Evolutionary conservation across 2,329 filamentous ascomycete genomes (phyloP).

Genomic region (Elsinoe batatas): DNA sequence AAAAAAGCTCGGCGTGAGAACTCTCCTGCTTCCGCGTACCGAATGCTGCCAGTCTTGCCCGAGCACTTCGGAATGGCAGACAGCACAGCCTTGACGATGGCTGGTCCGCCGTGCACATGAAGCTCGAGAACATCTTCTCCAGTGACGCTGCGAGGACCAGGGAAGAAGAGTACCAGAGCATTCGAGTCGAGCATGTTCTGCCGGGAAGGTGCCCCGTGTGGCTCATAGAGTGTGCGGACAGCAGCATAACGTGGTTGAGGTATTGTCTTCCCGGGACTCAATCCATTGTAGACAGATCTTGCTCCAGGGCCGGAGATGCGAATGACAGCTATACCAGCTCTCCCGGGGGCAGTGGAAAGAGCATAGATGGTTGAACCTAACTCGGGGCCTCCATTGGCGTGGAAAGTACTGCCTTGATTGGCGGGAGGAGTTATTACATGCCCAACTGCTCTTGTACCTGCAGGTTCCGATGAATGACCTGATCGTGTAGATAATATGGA

Average conservation of each 20-base stretch:
- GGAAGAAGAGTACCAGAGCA: constrained; percentile 75
- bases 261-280: constrained; percentile 47
- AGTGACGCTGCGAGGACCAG: constrained; percentile 70
- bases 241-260: constrained; percentile 56
- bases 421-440: neutral
- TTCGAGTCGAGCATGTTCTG: constrained; percentile 58
- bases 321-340: constrained; percentile 83
- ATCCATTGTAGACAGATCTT: constrained; percentile 51
- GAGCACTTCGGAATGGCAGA: constrained; percentile 56
- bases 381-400: neutral
- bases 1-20: constrained; percentile 90
- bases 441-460: too few species aligned
- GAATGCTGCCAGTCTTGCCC: constrained; percentile 38
- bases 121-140: constrained; percentile 89
- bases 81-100: constrained; percentile 79
- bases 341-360: constrained; percentile 74
- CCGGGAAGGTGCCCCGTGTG: constrained; percentile 30
- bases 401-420: neutral
- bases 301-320: constrained; percentile 75
- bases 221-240: constrained; percentile 64
- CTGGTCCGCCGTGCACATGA: constrained; percentile 86
- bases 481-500: neutral
- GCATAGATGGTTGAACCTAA: constrained; percentile 67
- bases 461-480: neutral
- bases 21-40: constrained; percentile 89